Base-by-base conservation (phyloP, 2,329 filamentous ascomycete genomes). In the Fusarium coicis region DNA sequence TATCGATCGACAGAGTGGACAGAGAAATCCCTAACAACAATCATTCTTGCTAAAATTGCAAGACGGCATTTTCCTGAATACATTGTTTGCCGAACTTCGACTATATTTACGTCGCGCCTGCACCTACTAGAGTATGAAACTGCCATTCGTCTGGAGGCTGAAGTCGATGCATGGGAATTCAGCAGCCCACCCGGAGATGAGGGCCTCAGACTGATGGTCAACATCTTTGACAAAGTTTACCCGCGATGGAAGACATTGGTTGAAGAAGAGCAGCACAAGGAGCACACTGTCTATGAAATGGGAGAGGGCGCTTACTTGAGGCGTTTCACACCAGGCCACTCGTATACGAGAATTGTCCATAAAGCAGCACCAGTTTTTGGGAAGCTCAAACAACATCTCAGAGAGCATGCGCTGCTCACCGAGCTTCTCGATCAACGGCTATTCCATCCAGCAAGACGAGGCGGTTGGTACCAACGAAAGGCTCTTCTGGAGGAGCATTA, bases 1-100 rank as follows among this genome's bases (percentile, higher is more conserved):
- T 98, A 98, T 81, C 89, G 96, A 66, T 98, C 95, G 15, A 97
- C 94, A 0, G 93, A 97, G 80, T 99, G 96, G 96, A 97, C 95
- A 0, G 96, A 98, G 77, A 98, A 97, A 81, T 98, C 96, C 3
- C 85, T 99, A 19, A 98, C 94, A 4, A 96, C 95, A 1, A 96
- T 98, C 60, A 97, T 99, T 49, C 87, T 99, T 10, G 94, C 96
- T 12, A 95, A 96, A 72, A 97, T 97, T 64, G 93, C 95, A 4
- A 89, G 91, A 47, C 89, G 94, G 40, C 96, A 95, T 79, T 99
- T 98, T 73, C 95, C 96, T 0, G 86, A 92, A 7, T 99, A 97
- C 78, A 89, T 98, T 28, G 95, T 98, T 10, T 97, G 93, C 67
- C 90, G 96, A 39, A 97, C 95, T 0, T 90, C 92, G 32, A 97